Evolutionary conservation across 768 basidiomycete genomes (phyloP).

Genomic region (Cubamyces sp.): DNA sequence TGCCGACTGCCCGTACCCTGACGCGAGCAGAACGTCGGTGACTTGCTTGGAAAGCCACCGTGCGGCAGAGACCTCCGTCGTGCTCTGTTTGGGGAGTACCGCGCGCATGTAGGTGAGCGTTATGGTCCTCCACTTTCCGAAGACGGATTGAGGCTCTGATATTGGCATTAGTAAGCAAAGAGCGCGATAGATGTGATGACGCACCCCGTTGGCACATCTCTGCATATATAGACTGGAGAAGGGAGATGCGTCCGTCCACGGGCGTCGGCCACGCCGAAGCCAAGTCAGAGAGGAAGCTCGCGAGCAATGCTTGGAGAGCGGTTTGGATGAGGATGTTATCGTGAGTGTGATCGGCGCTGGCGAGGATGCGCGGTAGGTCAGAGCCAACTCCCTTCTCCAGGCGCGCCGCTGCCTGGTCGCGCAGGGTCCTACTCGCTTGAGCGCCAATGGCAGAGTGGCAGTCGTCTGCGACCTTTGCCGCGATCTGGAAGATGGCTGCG

Average conservation of each 20-base stretch:
- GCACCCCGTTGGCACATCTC: conserved; percentile 16
- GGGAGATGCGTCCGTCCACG: not conserved
- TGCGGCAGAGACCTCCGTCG: not conserved
- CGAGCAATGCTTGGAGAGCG: conserved; percentile 18
- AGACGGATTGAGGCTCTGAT: conserved; percentile 21
- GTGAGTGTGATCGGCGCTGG: not conserved
- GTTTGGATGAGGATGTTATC: conserved; percentile 18
- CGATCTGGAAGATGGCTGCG: conserved; percentile 53
- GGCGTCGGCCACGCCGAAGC: conserved; percentile 4
- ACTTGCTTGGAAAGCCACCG: not conserved
- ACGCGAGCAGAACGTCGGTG: conserved; percentile 9
- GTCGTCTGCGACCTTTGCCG: conserved; percentile 50
- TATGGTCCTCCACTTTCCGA: conserved; percentile 20
- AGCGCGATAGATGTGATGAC: not conserved
- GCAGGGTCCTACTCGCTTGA: not conserved
- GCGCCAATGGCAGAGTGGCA: conserved; percentile 32
- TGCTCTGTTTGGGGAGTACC: not conserved
- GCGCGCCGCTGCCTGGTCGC: not conserved
- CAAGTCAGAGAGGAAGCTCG: conserved; percentile 2
- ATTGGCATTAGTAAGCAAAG: not conserved
- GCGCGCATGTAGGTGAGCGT: conserved; percentile 7
- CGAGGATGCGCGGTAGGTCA: not conserved
- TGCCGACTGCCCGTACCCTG: not conserved
- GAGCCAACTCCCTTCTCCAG: not conserved
- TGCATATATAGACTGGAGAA: conserved; percentile 10